Evolutionary conservation across 371 early-diverging fungal species (phyloP), one percentile per base, ranked within the genome.

Genomic region (Syncephalastrum contaminatum): DNA sequence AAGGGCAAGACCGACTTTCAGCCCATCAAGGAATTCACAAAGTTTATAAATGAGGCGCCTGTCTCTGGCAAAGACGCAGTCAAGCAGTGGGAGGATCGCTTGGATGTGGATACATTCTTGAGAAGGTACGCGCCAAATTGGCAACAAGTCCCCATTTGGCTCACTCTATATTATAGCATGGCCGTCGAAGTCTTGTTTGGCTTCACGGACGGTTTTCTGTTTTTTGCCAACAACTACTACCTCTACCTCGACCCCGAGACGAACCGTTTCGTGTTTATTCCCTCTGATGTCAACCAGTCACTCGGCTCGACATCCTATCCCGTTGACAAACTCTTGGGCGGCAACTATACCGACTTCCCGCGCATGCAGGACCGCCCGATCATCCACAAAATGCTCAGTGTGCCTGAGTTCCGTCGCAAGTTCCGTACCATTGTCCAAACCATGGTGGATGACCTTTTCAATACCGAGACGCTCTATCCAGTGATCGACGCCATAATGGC

Each of bases 181-280:
- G 67, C 69, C 7, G 48, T 77, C 10, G 73, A 77, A 57, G 53
- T 71, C 6, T 36, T 71, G 4, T 19, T 63, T 20, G 77, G 72
- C 4, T 73, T 66, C 15, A 48, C 66, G 12, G 77, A 77, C 48
- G 72, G 72, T 10, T 77, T 71, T 24, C 22, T 62, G n/a, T 21
- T 67, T 1, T 62, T 56, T 53, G 69, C 62, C 25, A 58, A 73
- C 42, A 77, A 77, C 24, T 77, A 61, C 22, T 73, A 67, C 21
- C 10, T 73, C 2, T 70, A 69, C 39, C 58, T 51, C 27, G 49
- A 41, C 36, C 45, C 50, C 0, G 22, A 51, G n/a, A 36, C 44
- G 8, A n/a, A 52, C 1, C 54, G 56, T 1, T 69, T 65, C 21
- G 54, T 67, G 7, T 76, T 59, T 24, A 53, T 73, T 0, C 45